phyloP scores from a whole-genome alignment of 2,329 filamentous ascomycete genomes.

The Didymellaceae sp. region DNA sequence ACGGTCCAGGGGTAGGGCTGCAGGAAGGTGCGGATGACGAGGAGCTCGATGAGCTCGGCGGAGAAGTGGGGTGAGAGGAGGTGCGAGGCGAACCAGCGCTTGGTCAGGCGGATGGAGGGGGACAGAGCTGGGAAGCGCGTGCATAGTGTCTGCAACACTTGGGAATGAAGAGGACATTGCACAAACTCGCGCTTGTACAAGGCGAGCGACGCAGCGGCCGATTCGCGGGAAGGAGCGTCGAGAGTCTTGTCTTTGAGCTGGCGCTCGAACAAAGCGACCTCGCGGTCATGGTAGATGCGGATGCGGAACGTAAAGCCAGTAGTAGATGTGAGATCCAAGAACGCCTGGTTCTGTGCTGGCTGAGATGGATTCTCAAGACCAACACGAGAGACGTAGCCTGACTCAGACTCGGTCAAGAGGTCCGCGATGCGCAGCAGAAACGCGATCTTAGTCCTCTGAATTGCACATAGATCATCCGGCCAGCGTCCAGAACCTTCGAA shows the following conservation, averaged over 20 bases:
- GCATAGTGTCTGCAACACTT: slow-evolving; percentile 79
- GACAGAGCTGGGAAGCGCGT: slow-evolving; percentile 82
- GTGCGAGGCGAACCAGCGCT: slow-evolving; percentile 88
- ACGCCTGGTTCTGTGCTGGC: slow-evolving; percentile 77
- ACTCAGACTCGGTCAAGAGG: slow-evolving; percentile 69
- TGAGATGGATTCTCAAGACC: slow-evolving; percentile 79
- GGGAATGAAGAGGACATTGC: slow-evolving; percentile 78
- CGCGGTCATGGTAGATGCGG: slow-evolving; percentile 87
- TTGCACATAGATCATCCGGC: slow-evolving; percentile 89
- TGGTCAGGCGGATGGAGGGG: slow-evolving; percentile 80
- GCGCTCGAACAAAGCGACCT: slow-evolving; percentile 80
- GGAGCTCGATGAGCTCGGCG: slow-evolving; percentile 83
- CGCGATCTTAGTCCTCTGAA: slow-evolving; percentile 92
- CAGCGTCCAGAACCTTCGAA: slow-evolving; percentile 93
- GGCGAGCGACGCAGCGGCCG: slow-evolving; percentile 72
- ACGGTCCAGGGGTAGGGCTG: slow-evolving; percentile 80
- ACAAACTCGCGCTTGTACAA: slow-evolving; percentile 74
- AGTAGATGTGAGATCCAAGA: slow-evolving; percentile 79
- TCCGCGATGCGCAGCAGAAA: slow-evolving; percentile 78
- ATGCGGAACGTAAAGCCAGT: slow-evolving; percentile 79
- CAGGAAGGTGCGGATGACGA: slow-evolving; percentile 79
- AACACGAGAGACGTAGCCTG: slow-evolving; percentile 69
- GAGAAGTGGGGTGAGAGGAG: slow-evolving; percentile 77
- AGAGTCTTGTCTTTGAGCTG: slow-evolving; percentile 75
- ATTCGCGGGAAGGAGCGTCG: slow-evolving; percentile 69